Evolutionary conservation across 2,329 filamentous ascomycete species (phyloP).

Genomic region (Raffaelea arxii): DNA sequence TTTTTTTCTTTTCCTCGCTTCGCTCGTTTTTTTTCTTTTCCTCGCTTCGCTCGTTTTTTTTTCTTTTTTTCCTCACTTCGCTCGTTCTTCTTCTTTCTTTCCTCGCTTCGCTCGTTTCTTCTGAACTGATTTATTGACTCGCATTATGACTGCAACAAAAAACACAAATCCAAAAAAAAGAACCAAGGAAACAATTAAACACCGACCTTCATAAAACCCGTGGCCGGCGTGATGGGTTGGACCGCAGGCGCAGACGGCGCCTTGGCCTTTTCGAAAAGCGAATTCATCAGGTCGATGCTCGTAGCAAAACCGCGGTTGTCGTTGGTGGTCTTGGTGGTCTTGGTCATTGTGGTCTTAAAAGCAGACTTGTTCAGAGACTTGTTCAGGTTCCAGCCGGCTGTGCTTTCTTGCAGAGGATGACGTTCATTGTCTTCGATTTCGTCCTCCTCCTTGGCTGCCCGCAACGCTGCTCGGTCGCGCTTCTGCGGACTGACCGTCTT

Average conservation of each 20-base stretch:
- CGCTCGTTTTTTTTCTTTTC: too few species aligned
- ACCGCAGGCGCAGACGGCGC: slow-evolving; percentile 40
- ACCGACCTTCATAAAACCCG: slow-evolving; percentile 87
- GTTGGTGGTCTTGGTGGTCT: too few species aligned
- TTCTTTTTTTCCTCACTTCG: not conserved
- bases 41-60: slow-evolving; percentile 1
- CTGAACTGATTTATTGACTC: too few species aligned
- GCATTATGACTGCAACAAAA: slow-evolving; percentile 1
- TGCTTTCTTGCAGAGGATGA: slow-evolving; percentile 18
- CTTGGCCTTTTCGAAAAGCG: slow-evolving; percentile 69
- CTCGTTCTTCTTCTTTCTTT: too few species aligned
- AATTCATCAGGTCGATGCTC: slow-evolving; percentile 94
- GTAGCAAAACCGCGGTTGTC: slow-evolving; percentile 65
- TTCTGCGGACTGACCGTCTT: slow-evolving; percentile 92
- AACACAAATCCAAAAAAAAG: not conserved
- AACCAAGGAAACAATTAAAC: too few species aligned
- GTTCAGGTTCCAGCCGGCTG: not conserved
- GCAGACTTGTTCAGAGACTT: too few species aligned
- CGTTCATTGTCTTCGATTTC: slow-evolving; percentile 19
- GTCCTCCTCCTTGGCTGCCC: slow-evolving; percentile 39
- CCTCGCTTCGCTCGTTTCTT: too few species aligned
- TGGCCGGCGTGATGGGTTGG: slow-evolving; percentile 40
- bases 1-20: too few species aligned
- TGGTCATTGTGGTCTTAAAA: too few species aligned
- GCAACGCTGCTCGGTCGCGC: slow-evolving; percentile 69